Percentiles rank a stretch among this genome's conserved stretches.
phyloP scores from a whole-genome alignment of 1,139 yeast species.

The Blastobotrys elegans region DNA sequence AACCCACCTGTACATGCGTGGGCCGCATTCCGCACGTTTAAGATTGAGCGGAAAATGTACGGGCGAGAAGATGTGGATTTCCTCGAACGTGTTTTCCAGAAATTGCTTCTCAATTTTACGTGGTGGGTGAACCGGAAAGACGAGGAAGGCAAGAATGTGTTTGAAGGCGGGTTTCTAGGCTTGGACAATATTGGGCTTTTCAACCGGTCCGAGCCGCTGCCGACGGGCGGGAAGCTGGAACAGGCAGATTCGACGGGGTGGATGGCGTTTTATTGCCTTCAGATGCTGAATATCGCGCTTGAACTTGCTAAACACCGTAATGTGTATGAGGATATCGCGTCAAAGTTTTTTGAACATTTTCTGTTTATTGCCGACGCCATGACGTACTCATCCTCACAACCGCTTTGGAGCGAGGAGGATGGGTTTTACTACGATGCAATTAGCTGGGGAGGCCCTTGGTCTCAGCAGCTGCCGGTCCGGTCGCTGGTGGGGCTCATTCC shows the following conservation, averaged over 20 bases:
- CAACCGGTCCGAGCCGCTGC: conserved; percentile 90
- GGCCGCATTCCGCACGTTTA: conserved; percentile 89
- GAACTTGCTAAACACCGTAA: conserved; percentile 84
- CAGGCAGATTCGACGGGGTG: conserved; percentile 98
- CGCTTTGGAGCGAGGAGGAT: conserved; percentile 88
- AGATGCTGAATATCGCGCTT: conserved; percentile 89
- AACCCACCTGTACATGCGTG: conserved; percentile 98
- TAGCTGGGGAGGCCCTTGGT: conserved; percentile 69
- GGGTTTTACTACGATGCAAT: conserved; percentile 91
- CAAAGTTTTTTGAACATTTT: conserved; percentile 93
- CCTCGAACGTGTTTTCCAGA: conserved; percentile 88
- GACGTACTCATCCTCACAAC: conserved; percentile 60
- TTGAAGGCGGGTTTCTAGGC: conserved; percentile 94
- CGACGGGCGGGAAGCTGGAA: conserved; percentile 87
- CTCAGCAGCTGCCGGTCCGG: conserved; percentile 76
- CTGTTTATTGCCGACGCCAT: conserved; percentile 91
- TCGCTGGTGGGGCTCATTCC: conserved; percentile 93
- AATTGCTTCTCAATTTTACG: conserved; percentile 80
- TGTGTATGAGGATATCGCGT: conserved; percentile 91
- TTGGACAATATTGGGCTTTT: conserved; percentile 91
- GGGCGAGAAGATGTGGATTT: conserved; percentile 79
- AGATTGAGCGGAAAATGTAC: conserved; percentile 83
- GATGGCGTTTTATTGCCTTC: conserved; percentile 94
- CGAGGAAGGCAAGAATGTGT: conserved; percentile 79
- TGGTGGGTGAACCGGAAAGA: conserved; percentile 99